These are phyloP conservation scores for Hansenula anomala DNA, from an alignment of 1,139 yeast species.

Conservation along the genomic window DNA sequence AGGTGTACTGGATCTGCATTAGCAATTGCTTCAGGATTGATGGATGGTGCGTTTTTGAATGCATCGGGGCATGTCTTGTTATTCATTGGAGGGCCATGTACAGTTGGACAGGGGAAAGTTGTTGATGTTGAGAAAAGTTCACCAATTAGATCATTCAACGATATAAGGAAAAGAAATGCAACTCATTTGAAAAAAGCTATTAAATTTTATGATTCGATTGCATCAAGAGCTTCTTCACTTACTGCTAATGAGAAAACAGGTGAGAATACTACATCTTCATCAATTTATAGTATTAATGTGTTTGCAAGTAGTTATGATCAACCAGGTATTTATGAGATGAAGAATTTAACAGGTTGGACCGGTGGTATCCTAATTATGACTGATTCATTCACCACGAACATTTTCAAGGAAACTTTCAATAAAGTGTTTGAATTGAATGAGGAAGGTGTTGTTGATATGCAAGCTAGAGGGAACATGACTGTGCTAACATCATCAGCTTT, in stretches of 20 bases:
- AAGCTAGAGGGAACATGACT: slow-evolving; percentile 52
- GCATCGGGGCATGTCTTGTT: slow-evolving; percentile 55
- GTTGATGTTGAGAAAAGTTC: slow-evolving; percentile 54
- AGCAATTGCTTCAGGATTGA: slow-evolving; percentile 47
- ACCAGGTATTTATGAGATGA: slow-evolving; percentile 66
- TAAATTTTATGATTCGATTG: slow-evolving; percentile 48
- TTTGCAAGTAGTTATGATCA: slow-evolving; percentile 69
- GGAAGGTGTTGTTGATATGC: slow-evolving; percentile 51
- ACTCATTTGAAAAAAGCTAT: slow-evolving; percentile 53
- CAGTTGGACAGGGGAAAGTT: slow-evolving; percentile 58
- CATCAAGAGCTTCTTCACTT: slow-evolving; percentile 33
- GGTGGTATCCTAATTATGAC: slow-evolving; percentile 59
- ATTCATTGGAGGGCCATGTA: slow-evolving; percentile 63
- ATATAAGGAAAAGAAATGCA: slow-evolving; percentile 51
- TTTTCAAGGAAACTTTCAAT: slow-evolving; percentile 57
- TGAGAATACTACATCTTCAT: background rate
- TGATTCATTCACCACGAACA: slow-evolving; percentile 62
- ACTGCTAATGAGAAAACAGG: slow-evolving; percentile 34
- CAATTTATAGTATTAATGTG: slow-evolving; percentile 48
- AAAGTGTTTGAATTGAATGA: slow-evolving; percentile 50
- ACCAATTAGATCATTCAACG: slow-evolving; percentile 63
- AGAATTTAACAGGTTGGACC: slow-evolving; percentile 48
- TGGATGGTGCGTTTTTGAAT: slow-evolving; percentile 49
- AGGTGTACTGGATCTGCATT: slow-evolving; percentile 62
- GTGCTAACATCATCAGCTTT: slow-evolving; percentile 53